A percentile compares a stretch with the other conserved stretches of the same genome.
phyloP scores from a whole-genome alignment of 1,284 basidiomycete species.

The Apiotrichum veenhuisii region DNA sequence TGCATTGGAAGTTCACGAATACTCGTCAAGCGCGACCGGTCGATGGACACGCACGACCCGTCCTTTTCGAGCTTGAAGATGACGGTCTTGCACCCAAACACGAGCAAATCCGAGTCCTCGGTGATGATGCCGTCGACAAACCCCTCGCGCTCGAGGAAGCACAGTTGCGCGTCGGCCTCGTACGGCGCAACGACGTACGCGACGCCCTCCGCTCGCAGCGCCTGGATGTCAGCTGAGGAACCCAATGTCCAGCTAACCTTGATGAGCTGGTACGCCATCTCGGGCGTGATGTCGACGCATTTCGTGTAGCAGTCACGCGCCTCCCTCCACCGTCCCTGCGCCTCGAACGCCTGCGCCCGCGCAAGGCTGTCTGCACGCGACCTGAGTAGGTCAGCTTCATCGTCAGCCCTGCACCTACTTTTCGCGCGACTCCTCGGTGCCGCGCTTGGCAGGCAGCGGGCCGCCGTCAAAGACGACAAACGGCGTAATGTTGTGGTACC shows the following conservation, averaged over 20 bases:
- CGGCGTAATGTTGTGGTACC: conserved; percentile 77
- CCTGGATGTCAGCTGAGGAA: conserved; percentile 55
- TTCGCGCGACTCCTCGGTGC: conserved; percentile 79
- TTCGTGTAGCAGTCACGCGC: conserved; percentile 87
- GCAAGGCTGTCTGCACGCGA: conserved; percentile 51
- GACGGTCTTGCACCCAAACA: conserved; percentile 81
- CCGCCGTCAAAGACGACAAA: conserved; percentile 97
- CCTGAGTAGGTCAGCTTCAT: conserved; percentile 37
- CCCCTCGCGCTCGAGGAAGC: conserved; percentile 79
- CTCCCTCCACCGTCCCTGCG: conserved; percentile 71
- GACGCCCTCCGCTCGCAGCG: conserved; percentile 71
- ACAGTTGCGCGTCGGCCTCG: conserved; percentile 96
- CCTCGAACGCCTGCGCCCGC: conserved; percentile 66
- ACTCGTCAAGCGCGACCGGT: conserved; percentile 69
- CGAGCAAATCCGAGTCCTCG: conserved; percentile 96
- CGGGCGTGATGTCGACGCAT: conserved; percentile 90
- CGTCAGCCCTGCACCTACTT: conserved; percentile 41
- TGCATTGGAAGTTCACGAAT: conserved; percentile 72
- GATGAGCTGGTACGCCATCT: conserved; percentile 96
- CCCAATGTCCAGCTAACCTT: conserved; percentile 59
- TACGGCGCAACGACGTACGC: conserved; percentile 94
- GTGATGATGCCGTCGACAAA: conserved; percentile 90
- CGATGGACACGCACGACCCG: conserved; percentile 72
- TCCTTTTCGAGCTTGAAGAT: conserved; percentile 79
- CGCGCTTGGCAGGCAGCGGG: conserved; percentile 86